Percentiles rank a stretch among this genome's conserved stretches.
Evolutionary conservation across 176 grass and related monocot genomes (phyloP).

Genomic region (Cymbopogon citratus): DNA sequence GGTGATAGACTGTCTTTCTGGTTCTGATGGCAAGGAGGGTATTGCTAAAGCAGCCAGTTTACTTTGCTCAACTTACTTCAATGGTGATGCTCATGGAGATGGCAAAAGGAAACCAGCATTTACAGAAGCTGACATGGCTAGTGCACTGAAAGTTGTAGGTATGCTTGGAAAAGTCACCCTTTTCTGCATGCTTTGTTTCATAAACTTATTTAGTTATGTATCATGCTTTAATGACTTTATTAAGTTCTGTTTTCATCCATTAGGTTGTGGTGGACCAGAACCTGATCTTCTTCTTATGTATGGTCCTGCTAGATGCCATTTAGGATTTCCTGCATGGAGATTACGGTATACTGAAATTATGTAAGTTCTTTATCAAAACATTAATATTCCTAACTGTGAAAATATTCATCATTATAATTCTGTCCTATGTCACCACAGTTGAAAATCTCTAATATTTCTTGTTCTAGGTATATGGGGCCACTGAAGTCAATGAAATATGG

Average conservation of each 20-base stretch:
- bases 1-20: conserved; percentile 61
- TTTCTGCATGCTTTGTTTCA: conserved; percentile 13
- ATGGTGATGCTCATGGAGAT: conserved; percentile 26
- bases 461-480: conserved; percentile 80
- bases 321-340: conserved; percentile 96
- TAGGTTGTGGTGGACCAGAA: conserved; percentile 12
- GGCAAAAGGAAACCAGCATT: conserved; percentile 32
- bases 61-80: conserved; percentile 51
- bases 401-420: not conserved
- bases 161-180: conserved; percentile 1
- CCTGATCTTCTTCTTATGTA: conserved; percentile 69
- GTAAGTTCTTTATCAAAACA: conserved; percentile 38
- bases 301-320: conserved; percentile 72
- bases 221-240: not conserved
- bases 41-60: conserved; percentile 87
- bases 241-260: conserved; percentile 1
- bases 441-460: not conserved
- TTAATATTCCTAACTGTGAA: not conserved
- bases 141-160: conserved; percentile 71
- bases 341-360: conserved; percentile 93
- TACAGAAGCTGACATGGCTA: conserved; percentile 60
- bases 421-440: not conserved
- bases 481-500: conserved; percentile 71
- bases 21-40: conserved; percentile 81
- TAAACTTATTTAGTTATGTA: not conserved